Evolutionary conservation across 2,329 filamentous ascomycete species (phyloP), one percentile per base, ranked within the genome.

Genomic region (Eurotiales sp.): DNA sequence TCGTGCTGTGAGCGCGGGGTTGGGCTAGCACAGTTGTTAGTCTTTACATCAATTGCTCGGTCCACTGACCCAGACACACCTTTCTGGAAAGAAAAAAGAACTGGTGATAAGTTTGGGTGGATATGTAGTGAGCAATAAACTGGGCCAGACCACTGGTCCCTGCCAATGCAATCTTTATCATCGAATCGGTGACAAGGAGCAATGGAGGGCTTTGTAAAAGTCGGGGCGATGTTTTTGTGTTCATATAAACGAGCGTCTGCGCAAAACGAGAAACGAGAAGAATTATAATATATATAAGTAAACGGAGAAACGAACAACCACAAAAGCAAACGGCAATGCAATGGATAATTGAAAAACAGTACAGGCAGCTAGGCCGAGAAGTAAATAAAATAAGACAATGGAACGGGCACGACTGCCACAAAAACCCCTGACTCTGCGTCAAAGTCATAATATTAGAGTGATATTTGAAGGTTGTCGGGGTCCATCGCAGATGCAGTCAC

Each of bases 71-170:
- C 23, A 14, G 3, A 43, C 51, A 49, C 29, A 53, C 85, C 54
- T 67, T 72, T 73, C 83, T 78, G 19, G 87, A 88, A 25, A 90
- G 70, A n/a, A 90, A 77, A 47, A 90, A 75, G 40, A 89, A 77
- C 46, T 84, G 66, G 36, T 90, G 84, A 42, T 80, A 81, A 30
- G 81, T 86, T 47, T 81, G 76, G 22, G 73, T 68, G 25, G 80
- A 77, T 27, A 90, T 76, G 60, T 81, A 77, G 51, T 80, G 76
- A 14, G 77, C 79, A 54, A 85, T 77, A 29, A 78, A 70, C 54
- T 78, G 74, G 50, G 81, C 81, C 50, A 86, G 70, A 47, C 80
- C 80, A 56, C 81, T 79, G 46, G 78, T 82, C 37, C 82, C 82
- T 57, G 81, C 82, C 58, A 85, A 76, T 41, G 81, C 82, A 60